These are phyloP conservation scores for Saccharomycopsis babjevae DNA, from an alignment of 805 yeast species.

Conservation along the genomic window DNA sequence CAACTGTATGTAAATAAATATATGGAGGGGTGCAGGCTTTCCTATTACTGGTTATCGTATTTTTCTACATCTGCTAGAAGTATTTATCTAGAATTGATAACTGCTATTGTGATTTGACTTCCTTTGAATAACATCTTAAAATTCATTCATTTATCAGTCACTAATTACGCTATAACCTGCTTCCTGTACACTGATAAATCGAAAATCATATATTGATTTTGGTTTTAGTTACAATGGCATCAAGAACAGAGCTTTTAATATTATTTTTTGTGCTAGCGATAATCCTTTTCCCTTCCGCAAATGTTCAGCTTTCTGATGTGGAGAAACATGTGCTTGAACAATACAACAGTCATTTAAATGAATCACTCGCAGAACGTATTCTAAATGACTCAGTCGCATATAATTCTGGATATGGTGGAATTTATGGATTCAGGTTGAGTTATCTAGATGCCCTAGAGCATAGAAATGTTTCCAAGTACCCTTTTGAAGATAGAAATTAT, in stretches of 20 bases:
- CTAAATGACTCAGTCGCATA: constrained; percentile 34
- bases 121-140: too few relatives aligned
- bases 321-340: constrained; percentile 31
- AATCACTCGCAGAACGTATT: constrained; percentile 24
- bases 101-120: too few relatives aligned
- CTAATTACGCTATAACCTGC: too few relatives aligned
- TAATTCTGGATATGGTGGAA: constrained; percentile 49
- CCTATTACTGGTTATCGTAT: too few relatives aligned
- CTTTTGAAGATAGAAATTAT: constrained; percentile 38
- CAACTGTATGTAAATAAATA: too few relatives aligned
- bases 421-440: constrained; percentile 63
- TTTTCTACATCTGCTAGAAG: too few relatives aligned
- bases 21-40: too few relatives aligned
- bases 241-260: constrained; percentile 3
- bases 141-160: too few relatives aligned
- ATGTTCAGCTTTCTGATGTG: constrained; percentile 26
- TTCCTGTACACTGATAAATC: too few relatives aligned
- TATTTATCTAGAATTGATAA: too few relatives aligned
- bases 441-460: constrained; percentile 47
- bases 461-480: constrained; percentile 43
- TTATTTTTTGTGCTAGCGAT: constrained; percentile 25
- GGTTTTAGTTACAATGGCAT: not conserved
- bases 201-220: too few relatives aligned
- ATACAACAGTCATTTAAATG: constrained; percentile 24
- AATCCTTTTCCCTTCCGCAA: constrained; percentile 27